Conservation (phyloP, 345 rosid species). For the Eutrema japonicum region DNA sequence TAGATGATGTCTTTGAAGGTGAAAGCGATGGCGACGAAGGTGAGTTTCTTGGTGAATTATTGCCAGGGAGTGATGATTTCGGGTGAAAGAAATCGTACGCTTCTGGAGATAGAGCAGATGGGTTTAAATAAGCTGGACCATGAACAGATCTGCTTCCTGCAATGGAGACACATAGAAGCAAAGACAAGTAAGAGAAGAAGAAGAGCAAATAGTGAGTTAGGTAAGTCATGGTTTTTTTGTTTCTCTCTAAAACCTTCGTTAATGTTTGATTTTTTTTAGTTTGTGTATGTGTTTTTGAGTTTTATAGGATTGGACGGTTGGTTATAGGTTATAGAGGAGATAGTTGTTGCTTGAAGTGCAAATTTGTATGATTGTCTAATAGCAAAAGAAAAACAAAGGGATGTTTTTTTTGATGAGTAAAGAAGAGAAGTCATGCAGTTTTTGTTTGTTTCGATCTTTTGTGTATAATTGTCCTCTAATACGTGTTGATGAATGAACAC, state of each 20-base stretch:
- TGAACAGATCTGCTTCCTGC: slow-evolving; percentile 85
- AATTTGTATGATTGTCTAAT: slow-evolving; percentile 39
- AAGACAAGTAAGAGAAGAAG: slow-evolving; percentile 46
- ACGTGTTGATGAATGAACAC: slow-evolving; percentile 7
- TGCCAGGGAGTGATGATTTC: slow-evolving; percentile 42
- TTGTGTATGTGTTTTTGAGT: slow-evolving; percentile 21
- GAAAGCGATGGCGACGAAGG: slow-evolving; percentile 48
- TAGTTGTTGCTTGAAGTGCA: slow-evolving; percentile 59
- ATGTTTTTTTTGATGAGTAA: slow-evolving; percentile 11
- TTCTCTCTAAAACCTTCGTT: neutral
- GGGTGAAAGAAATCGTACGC: slow-evolving; percentile 86
- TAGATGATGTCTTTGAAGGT: slow-evolving; percentile 60
- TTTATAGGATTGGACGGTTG: slow-evolving; percentile 48
- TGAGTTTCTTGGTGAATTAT: slow-evolving; percentile 40
- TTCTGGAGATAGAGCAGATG: slow-evolving; percentile 71
- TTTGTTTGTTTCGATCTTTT: slow-evolving; percentile 10
- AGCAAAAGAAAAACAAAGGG: slow-evolving; percentile 4
- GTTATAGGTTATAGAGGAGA: slow-evolving; percentile 18
- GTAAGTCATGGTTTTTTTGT: slow-evolving; percentile 47
- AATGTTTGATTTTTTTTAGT: slow-evolving; percentile 27
- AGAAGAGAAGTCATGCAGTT: slow-evolving; percentile 21
- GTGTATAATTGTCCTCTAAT: neutral
- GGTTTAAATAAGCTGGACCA: slow-evolving; percentile 65
- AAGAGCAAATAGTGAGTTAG: slow-evolving; percentile 45
- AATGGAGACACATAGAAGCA: slow-evolving; percentile 46